These are phyloP conservation scores for Chaetomium globosum DNA, from an alignment of 2,329 filamentous ascomycete genomes.

Conservation along the genomic window DNA sequence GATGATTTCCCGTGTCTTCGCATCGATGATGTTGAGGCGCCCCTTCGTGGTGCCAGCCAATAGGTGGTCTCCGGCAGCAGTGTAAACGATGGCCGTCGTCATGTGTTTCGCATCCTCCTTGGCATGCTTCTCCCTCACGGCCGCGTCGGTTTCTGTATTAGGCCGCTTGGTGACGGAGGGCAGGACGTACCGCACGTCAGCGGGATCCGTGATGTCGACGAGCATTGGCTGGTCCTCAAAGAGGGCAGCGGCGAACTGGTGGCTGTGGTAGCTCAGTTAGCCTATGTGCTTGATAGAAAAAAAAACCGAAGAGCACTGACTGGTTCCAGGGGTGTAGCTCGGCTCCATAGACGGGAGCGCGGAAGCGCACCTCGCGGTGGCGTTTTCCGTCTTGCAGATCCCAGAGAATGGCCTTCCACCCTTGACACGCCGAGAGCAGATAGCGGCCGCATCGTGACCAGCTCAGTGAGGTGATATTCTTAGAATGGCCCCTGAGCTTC, in stretches of 20 bases:
- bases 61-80: slow-evolving; percentile 81
- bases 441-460: slow-evolving; percentile 94
- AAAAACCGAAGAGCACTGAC: slow-evolving; percentile 59
- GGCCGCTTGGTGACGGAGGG: slow-evolving; percentile 80
- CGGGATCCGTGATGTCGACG: slow-evolving; percentile 73
- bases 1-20: slow-evolving; percentile 76
- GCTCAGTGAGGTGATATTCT: slow-evolving; percentile 90
- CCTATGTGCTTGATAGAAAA: slow-evolving; percentile 32
- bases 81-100: slow-evolving; percentile 91
- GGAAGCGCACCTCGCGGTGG: slow-evolving; percentile 83
- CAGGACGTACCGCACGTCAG: slow-evolving; percentile 73
- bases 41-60: slow-evolving; percentile 93
- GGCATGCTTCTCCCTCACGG: slow-evolving; percentile 76
- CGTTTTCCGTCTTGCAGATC: slow-evolving; percentile 73
- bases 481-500: slow-evolving; percentile 89
- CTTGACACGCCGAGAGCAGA: slow-evolving; percentile 87
- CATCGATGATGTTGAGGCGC: slow-evolving; percentile 93
- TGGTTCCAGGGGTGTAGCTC: slow-evolving; percentile 91
- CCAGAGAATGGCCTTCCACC: slow-evolving; percentile 97
- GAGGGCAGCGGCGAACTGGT: slow-evolving; percentile 84
- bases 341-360: slow-evolving; percentile 91
- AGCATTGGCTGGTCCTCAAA: slow-evolving; percentile 92
- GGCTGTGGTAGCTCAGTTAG: slow-evolving; percentile 51
- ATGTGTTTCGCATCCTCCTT: slow-evolving; percentile 93
- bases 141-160: slow-evolving; percentile 68